phyloP scores from a whole-genome alignment of 176 grass and related monocot genomes.

The Canna indica region DNA sequence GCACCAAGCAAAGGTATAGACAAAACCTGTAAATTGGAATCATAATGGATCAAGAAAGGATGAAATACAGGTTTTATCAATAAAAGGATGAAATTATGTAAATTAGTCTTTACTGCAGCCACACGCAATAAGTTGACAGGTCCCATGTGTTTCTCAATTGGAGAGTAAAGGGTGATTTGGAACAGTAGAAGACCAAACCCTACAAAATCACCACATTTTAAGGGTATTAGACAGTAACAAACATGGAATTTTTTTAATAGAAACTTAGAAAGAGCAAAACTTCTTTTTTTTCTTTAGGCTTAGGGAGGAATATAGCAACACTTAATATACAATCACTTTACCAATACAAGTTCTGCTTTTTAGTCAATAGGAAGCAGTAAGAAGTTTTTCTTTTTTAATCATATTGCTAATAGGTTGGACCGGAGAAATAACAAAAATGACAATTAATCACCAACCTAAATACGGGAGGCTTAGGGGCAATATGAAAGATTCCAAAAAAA shows the following conservation, averaged over 20 bases:
- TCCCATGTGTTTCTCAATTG: constrained; percentile 33
- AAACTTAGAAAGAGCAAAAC: no score
- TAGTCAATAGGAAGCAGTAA: no score
- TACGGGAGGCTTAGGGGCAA: no score
- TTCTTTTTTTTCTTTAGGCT: no score
- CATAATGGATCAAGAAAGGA: neutral
- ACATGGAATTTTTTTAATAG: no score
- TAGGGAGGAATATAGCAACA: neutral
- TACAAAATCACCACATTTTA: constrained; percentile 22
- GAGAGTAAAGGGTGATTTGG: constrained; percentile 56
- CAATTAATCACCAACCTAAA: no score
- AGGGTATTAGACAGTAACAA: constrained; percentile 16
- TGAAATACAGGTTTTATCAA: neutral
- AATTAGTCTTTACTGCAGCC: constrained; percentile 36
- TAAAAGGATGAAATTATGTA: neutral
- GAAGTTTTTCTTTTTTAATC: no score
- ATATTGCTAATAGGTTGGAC: no score
- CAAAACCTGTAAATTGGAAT: constrained; percentile 31
- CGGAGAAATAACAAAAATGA: no score
- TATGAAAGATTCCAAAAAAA: no score
- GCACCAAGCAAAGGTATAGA: constrained; percentile 50
- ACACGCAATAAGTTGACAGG: constrained; percentile 43
- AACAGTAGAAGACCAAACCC: constrained; percentile 55
- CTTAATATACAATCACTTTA: neutral
- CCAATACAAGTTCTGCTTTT: no score